Conservation (phyloP, 1,139 yeast genomes). For the Kodamaea sp. region DNA sequence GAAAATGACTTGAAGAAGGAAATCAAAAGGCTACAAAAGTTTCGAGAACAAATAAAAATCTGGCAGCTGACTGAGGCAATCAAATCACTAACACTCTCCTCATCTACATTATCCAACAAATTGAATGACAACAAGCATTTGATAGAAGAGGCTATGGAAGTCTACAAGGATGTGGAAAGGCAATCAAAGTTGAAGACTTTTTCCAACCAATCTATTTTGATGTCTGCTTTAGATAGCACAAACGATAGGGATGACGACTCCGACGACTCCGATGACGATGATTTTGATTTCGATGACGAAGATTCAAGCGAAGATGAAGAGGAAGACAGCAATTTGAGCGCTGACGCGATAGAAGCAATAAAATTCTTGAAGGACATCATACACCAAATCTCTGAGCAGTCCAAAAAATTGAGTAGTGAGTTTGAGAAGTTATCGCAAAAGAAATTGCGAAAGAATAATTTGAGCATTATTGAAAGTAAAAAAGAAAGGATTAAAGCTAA, state of each 20-base stretch:
- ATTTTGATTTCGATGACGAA: conserved; percentile 16
- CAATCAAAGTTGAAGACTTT: conserved; percentile 47
- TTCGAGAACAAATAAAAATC: conserved; percentile 30
- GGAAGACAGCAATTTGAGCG: conserved; percentile 26
- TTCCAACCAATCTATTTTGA: conserved; percentile 48
- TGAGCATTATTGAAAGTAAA: conserved; percentile 40
- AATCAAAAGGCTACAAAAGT: conserved; percentile 29
- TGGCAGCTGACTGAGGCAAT: conserved; percentile 45
- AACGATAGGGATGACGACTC: conserved; percentile 21
- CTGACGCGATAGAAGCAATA: conserved; percentile 36
- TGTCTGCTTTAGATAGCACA: conserved; percentile 41
- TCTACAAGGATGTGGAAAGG: conserved; percentile 49
- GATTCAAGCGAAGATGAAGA: conserved; percentile 22
- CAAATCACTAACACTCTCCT: conserved; percentile 22
- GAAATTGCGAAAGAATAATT: conserved; percentile 42
- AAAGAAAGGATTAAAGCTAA: conserved; percentile 46
- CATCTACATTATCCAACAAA: conserved; percentile 21
- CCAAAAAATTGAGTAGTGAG: conserved; percentile 34
- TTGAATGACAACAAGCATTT: conserved; percentile 43
- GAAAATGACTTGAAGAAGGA: conserved; percentile 30
- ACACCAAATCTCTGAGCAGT: conserved; percentile 28
- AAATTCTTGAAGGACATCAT: conserved; percentile 14
- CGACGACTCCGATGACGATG: conserved; percentile 17
- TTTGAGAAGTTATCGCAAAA: conserved; percentile 42
- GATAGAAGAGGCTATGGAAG: conserved; percentile 53